phyloP scores from a whole-genome alignment of 2,329 filamentous ascomycete genomes.

The Septoria linicola region DNA sequence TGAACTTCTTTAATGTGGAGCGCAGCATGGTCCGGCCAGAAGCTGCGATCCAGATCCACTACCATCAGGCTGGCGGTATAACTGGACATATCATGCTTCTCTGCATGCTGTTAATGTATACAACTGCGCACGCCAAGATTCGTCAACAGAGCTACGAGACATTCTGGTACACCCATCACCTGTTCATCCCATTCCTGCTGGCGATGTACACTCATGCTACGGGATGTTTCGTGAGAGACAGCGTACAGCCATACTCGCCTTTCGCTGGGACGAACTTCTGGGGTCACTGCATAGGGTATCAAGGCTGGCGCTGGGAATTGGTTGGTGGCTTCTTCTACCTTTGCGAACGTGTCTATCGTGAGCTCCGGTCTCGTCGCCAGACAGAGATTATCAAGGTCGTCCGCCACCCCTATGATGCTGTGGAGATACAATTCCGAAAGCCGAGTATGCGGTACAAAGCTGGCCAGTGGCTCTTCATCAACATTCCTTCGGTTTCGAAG shows the following conservation, averaged over 20 bases:
- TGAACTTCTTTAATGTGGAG: slow-evolving; percentile 98
- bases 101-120: slow-evolving; percentile 99
- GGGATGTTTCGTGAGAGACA: slow-evolving; percentile 93
- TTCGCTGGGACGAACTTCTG: slow-evolving; percentile 82
- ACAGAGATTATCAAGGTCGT: slow-evolving; percentile 93
- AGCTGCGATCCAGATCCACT: slow-evolving; percentile 86
- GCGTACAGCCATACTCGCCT: slow-evolving; percentile 68
- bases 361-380: slow-evolving; percentile 76
- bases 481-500: slow-evolving; percentile 81
- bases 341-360: slow-evolving; percentile 82
- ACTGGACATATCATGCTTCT: slow-evolving; percentile 97
- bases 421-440: slow-evolving; percentile 96
- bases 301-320: slow-evolving; percentile 97
- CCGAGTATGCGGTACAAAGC: slow-evolving; percentile 97
- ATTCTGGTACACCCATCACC: slow-evolving; percentile 98
- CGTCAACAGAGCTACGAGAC: slow-evolving; percentile 97
- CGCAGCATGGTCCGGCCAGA: slow-evolving; percentile 75
- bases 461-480: slow-evolving; percentile 96
- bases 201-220: slow-evolving; percentile 94
- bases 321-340: slow-evolving; percentile 83
- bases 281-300: slow-evolving; percentile 89
- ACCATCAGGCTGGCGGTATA: slow-evolving; percentile 81
- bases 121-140: slow-evolving; percentile 87
- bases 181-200: slow-evolving; percentile 95
- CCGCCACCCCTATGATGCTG: slow-evolving; percentile 92